Evolutionary conservation across 768 basidiomycete species (phyloP), one percentile per base, ranked within the genome.

Genomic region (Kwoniella sp.): DNA sequence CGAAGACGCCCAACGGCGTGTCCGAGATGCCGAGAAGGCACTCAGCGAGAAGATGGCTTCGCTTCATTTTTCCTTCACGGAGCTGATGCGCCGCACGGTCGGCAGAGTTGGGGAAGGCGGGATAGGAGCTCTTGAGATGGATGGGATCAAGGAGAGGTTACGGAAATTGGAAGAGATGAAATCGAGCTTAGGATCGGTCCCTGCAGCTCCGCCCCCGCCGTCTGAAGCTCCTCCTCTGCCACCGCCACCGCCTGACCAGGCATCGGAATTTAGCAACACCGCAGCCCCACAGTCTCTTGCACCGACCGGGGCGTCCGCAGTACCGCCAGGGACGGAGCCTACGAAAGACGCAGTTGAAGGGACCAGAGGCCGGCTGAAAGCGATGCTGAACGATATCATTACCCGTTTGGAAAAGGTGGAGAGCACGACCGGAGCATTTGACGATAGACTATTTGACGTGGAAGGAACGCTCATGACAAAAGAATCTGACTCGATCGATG

Each of bases 1-100:
- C 47, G 58, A 57, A 41, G 69, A 70, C 23, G 65, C 69, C 34
- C 55, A 70, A 47, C 30, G 38, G 5, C 25, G 65, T 30, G 58
- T 67, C 0, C 38, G 20, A 1, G 53, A 63, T 26, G 58, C 66
- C 4, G 65, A 70, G 45, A 60, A 52, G 26, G 29, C 25, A 2
- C 31, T 70, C 17, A 25, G 58, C 25, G 52, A 63, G 28, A 55
- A 55, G 7, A 66, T 70, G 60, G 25, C 30, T 4, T 23, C 22
- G 0, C 38, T 70, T 1, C 51, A 70, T 11, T 15, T 3, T 1
- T 45, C 57, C 7, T 67, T 70, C 34, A 58, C 50, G 0, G 65
- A 67, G 34, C 25, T 70, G 38, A 60, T 70, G 31, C 62, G 41
- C 29, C 13, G 61, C 4, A 61, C 69, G 0, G 29, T 70, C 12